Base-by-base conservation (phyloP, 768 basidiomycete species). In the Tricholoma sp. region DNA sequence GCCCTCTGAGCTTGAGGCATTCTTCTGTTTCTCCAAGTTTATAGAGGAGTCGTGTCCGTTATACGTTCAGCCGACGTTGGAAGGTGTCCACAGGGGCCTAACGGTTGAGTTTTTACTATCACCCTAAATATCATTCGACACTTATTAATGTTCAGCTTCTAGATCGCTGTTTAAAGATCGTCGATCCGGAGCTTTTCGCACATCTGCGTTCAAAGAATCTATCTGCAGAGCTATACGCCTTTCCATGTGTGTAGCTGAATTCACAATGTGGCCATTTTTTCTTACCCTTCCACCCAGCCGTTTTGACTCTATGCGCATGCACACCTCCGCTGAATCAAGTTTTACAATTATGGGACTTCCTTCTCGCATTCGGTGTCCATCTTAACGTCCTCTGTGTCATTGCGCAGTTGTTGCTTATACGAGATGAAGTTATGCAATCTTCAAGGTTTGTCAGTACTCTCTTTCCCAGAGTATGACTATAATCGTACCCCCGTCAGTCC, bases 1-100 rank as follows among this genome's bases (percentile, higher is more conserved):
- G 85, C 95, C 97, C 6, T 94, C 94, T 9, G 94, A 99, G 70
- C 72, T 98, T n/a, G 97, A 99, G 70, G 97, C 97, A 1, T 99
- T 98, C 71, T 94, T 88, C 59, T 97, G 93, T 72, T 98, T 99
- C 66, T 83, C 92, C 28, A 91, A 88, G 64, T 99, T 99, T 68
- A 97, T 98, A 62, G 96, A 98, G 73, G 86, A 88, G 55, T 86
- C 83, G 8, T 98, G 95, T 72, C 97, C 97, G 8, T 73, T 94
- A n/a, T 99, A 98, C 67, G 95, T 98, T 7, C 91, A 95, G 63
- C 95, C 95, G 2, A 98, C 94, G 0, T 76, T 99, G 12, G 91
- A 94, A 68, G 97, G 97, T 7, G 97, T 98, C 0, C 97, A 99
- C 68, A 79, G 89, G 52, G 97, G 96, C 11, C 76, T 99, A 37